Conservation (phyloP, 129 eudicot species). For the Calendula officinalis region DNA sequence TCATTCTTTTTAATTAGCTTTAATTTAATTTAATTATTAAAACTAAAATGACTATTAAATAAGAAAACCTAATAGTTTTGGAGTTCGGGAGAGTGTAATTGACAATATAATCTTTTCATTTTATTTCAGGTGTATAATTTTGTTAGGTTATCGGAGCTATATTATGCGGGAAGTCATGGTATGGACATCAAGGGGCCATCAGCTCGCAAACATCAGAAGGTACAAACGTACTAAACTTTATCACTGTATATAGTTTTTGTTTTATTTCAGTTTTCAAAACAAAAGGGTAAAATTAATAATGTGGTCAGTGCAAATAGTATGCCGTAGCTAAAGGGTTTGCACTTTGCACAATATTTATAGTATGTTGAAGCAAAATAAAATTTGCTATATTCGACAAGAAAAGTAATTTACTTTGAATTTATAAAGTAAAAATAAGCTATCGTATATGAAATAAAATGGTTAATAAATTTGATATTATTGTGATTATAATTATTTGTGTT, state of each 20-base stretch:
- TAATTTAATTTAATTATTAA: too few species aligned
- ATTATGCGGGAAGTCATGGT: conserved; percentile 97
- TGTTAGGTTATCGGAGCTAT: conserved; percentile 71
- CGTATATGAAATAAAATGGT: not conserved
- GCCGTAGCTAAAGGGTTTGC: not conserved
- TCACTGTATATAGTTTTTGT: not conserved
- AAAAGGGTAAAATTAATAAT: not conserved
- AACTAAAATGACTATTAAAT: too few species aligned
- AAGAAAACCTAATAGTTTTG: not conserved
- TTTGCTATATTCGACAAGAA: not conserved
- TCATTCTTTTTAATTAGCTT: conserved; percentile 10
- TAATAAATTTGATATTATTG: not conserved
- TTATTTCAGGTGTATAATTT: conserved; percentile 62
- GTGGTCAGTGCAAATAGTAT: not conserved
- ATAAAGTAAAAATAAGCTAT: not conserved
- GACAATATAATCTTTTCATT: not conserved
- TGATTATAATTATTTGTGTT: not conserved
- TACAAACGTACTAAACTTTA: conserved; percentile 22
- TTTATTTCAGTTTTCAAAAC: too few species aligned
- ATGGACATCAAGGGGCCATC: conserved; percentile 96
- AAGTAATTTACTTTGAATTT: not conserved
- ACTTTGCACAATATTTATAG: not conserved
- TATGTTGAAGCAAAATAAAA: not conserved
- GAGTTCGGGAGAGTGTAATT: not conserved
- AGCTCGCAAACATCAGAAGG: conserved; percentile 44